Conservation (phyloP, 192 early-diverging fungal species). For the Funneliformis geosporum region DNA sequence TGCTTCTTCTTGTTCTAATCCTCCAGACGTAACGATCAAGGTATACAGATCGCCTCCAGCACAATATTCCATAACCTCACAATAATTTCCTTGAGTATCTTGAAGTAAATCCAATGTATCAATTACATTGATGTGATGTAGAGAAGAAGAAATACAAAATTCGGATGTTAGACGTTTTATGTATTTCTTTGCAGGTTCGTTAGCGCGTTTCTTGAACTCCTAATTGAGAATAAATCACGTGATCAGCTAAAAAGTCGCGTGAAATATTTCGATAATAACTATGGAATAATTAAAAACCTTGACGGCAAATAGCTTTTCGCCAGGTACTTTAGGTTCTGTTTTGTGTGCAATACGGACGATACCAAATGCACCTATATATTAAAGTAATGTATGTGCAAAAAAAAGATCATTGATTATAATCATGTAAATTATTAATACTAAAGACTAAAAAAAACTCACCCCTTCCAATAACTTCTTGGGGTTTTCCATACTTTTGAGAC, state of each 20-base stretch:
- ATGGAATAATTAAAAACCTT: constrained; percentile 37
- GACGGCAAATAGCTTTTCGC: constrained; percentile 47
- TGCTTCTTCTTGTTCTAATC: constrained; percentile 52
- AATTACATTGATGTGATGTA: constrained; percentile 79
- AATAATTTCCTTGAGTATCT: constrained; percentile 64
- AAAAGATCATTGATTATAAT: neutral
- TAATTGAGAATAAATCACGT: constrained; percentile 35
- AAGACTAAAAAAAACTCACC: neutral
- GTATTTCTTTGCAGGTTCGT: constrained; percentile 53
- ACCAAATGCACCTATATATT: constrained; percentile 43
- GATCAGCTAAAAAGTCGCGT: neutral
- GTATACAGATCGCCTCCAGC: constrained; percentile 78
- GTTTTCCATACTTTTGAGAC: constrained; percentile 44
- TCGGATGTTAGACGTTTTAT: constrained; percentile 63
- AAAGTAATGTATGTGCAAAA: neutral
- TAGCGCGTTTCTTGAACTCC: constrained; percentile 80
- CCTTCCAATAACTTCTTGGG: constrained; percentile 46
- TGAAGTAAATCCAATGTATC: constrained; percentile 74
- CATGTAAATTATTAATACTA: neutral
- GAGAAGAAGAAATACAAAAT: constrained; percentile 80
- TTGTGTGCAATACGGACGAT: constrained; percentile 47
- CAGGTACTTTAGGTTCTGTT: constrained; percentile 34
- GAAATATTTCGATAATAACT: neutral
- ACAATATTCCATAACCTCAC: constrained; percentile 85
- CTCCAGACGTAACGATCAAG: constrained; percentile 63